These are phyloP conservation scores for Metschnikowia koreensis DNA, from an alignment of 805 yeast genomes.

Conservation along the genomic window DNA sequence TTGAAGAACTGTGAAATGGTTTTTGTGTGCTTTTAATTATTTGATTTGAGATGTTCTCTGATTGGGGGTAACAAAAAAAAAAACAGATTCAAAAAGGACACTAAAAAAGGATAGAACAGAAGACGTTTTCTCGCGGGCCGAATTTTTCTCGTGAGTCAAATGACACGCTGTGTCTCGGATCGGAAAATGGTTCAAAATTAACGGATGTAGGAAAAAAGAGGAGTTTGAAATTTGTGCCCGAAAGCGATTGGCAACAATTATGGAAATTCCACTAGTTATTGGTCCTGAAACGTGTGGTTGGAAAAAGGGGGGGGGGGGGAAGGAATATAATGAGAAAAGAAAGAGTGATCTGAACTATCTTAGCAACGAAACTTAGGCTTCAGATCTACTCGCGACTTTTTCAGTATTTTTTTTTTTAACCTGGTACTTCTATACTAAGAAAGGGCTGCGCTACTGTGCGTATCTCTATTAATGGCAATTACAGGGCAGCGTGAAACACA, in stretches of 20 bases:
- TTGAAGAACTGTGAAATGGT: background rate
- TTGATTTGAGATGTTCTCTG: background rate
- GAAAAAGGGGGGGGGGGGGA: background rate
- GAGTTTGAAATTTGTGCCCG: background rate
- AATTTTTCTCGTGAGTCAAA: background rate
- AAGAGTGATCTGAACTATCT: background rate
- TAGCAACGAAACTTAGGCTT: background rate
- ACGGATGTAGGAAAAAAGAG: background rate
- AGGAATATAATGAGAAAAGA: background rate
- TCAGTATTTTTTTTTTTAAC: background rate
- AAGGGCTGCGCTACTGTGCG: background rate
- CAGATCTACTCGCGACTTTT: background rate
- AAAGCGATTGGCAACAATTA: background rate
- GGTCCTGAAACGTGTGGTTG: background rate
- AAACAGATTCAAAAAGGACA: background rate
- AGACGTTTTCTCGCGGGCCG: background rate
- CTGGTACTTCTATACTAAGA: background rate
- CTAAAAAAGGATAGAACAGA: background rate
- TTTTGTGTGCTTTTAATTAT: background rate
- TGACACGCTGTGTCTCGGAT: background rate
- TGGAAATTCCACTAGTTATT: background rate
- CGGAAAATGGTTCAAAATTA: background rate
- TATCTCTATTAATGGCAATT: background rate
- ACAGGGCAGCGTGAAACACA: conserved; percentile 7
- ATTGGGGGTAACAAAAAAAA: background rate